Percentiles rank a stretch among this genome's conserved stretches.
These are phyloP conservation scores for Sporothrix protearum DNA, from an alignment of 2,329 filamentous ascomycete genomes.

Conservation along the genomic window DNA sequence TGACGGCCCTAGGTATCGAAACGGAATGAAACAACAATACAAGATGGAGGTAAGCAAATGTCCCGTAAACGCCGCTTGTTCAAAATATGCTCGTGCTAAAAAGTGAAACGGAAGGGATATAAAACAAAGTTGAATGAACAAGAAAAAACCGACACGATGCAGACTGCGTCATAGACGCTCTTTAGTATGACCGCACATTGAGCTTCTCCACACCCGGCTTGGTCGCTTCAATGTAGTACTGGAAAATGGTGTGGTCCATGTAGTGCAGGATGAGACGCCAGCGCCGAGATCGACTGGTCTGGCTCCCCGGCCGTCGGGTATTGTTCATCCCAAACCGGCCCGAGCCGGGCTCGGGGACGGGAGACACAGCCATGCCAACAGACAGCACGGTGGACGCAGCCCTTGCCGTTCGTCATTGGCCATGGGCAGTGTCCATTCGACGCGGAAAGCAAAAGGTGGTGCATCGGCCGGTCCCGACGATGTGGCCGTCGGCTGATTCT, in stretches of 20 bases:
- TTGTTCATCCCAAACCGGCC: constrained; percentile 29
- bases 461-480: constrained; percentile 18
- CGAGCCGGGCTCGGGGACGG: constrained; percentile 50
- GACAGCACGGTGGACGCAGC: constrained; percentile 46
- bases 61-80: neutral
- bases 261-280: constrained; percentile 72
- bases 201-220: constrained; percentile 11
- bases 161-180: neutral
- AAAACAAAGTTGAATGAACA: neutral
- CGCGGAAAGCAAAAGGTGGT: constrained; percentile 43
- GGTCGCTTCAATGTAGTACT: constrained; percentile 57
- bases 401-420: constrained; percentile 44
- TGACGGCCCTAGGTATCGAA: neutral
- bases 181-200: neutral
- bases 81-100: neutral
- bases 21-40: neutral
- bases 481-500: constrained; percentile 32
- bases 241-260: constrained; percentile 64
- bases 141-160: neutral
- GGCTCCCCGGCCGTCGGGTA: neutral
- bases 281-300: constrained; percentile 39
- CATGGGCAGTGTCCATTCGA: constrained; percentile 53
- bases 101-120: neutral
- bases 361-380: constrained; percentile 66
- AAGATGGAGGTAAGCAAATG: neutral